Base-by-base conservation (phyloP, 768 basidiomycete species). In the Pleurotus platypus region DNA sequence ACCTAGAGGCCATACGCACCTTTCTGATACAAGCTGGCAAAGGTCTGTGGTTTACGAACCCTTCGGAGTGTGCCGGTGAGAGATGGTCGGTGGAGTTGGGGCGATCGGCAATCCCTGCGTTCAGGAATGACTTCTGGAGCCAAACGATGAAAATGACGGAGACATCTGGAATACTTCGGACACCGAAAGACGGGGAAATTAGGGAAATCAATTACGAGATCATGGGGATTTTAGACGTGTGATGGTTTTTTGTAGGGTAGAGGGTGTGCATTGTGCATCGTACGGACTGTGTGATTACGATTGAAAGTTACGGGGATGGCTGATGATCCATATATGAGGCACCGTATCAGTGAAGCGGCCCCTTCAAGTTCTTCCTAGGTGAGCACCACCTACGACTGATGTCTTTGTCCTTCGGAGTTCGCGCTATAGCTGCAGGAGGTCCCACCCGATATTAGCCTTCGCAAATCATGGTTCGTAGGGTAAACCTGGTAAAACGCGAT, bases 1-100 rank as follows among this genome's bases (percentile, higher is more conserved):
- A 71, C 43, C 56, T 71, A 20, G 58, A 62, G n/a, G 64, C 63
- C 4, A 38, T 68, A 9, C 62, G 61, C 30, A 55, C 57, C 12
- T 51, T 71, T 49, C 22, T 70, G 16, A 5, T 58, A 9, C 60
- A 58, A 18, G 66, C 67, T 0, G 66, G 66, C n/a, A 57, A 42
- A 39, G 20, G 24, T 9, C 9, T 54, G 9, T 54, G 51, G 51
- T 54, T 37, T 24, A 40, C 37, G 12, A 37, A 40, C 9, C 38
- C 51, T 13, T 54, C 18, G 20, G 39, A 42, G 37, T 35, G 15
- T 18, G 5, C 11, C 39, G 16, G 18, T 4, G 51, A 22, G 15
- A 30, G 51, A 11, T 24, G 15, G 27, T n/a, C 51, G 3, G 39
- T 42, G 9, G 20, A 54, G 39, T 12, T 20, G 8, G 51, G 16